Percentiles rank a stretch among this genome's conserved stretches.
Conservation (phyloP, 768 basidiomycete genomes). For the Tylopilus plumbeoviolaceoides region DNA sequence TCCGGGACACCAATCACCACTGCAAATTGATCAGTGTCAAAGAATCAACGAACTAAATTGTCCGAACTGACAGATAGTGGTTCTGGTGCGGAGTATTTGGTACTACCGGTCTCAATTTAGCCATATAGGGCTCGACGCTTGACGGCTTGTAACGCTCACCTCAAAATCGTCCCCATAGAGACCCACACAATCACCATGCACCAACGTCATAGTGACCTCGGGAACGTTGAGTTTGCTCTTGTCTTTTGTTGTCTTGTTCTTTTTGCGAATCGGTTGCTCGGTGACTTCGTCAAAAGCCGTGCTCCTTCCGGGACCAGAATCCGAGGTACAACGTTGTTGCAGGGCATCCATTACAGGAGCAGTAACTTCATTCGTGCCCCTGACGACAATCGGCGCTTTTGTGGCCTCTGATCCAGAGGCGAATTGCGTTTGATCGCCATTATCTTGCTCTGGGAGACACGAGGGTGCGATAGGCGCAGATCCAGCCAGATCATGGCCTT, state of each 20-base stretch:
- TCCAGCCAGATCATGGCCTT: constrained; percentile 5
- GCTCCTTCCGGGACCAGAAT: constrained; percentile 1
- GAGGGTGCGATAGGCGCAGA: not conserved
- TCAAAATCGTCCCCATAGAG: constrained; percentile 38
- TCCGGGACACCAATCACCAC: constrained; percentile 28
- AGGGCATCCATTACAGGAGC: constrained; percentile 8
- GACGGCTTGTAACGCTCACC: constrained; percentile 27
- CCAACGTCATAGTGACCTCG: constrained; percentile 30
- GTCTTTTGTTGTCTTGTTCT: constrained; percentile 16
- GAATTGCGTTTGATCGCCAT: not conserved
- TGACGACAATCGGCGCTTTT: not conserved
- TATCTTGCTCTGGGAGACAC: not conserved
- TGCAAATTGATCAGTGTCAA: constrained; percentile 13
- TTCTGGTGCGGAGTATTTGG: constrained; percentile 28
- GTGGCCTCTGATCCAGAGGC: not conserved
- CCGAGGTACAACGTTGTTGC: not conserved
- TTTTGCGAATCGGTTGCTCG: constrained; percentile 8
- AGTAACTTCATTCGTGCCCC: not conserved
- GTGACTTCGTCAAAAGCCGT: not conserved
- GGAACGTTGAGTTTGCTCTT: constrained; percentile 16
- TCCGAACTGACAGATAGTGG: constrained; percentile 28
- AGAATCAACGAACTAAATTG: not conserved
- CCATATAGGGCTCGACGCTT: not conserved
- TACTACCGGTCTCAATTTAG: constrained; percentile 17
- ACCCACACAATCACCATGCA: constrained; percentile 38